Conservation (phyloP, 2,329 filamentous ascomycete species). For the Claviceps sp. region DNA sequence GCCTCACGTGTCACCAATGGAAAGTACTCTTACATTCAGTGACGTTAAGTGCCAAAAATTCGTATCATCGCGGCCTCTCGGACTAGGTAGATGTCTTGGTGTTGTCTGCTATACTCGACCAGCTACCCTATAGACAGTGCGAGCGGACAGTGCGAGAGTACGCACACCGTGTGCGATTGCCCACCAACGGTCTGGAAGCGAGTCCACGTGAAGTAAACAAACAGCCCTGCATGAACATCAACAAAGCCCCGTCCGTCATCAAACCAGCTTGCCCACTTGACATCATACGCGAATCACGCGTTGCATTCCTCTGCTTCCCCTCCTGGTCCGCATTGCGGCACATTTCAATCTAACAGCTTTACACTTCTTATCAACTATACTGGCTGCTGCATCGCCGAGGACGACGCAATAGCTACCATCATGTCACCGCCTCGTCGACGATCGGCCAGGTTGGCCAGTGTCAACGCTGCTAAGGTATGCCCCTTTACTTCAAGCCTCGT, state of each 20-base stretch:
- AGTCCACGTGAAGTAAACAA: slow-evolving; percentile 14
- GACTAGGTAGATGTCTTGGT: too few species aligned
- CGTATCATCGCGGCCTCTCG: too few species aligned
- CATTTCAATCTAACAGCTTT: background rate
- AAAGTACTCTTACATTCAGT: too few species aligned
- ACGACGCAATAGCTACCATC: slow-evolving; percentile 5
- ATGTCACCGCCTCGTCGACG: slow-evolving; percentile 31
- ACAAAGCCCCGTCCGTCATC: slow-evolving; percentile 5
- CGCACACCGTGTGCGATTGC: background rate
- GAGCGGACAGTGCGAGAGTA: accelerated
- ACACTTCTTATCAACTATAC: background rate
- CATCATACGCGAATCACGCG: slow-evolving; percentile 6
- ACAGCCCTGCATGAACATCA: slow-evolving; percentile 11
- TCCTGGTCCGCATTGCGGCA: slow-evolving; percentile 3
- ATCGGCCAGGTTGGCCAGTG: slow-evolving; percentile 29
- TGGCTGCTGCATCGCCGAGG: background rate
- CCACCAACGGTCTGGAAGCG: slow-evolving; percentile 1
- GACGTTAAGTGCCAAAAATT: too few species aligned
- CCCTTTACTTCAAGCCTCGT: slow-evolving; percentile 5
- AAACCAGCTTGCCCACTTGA: slow-evolving; percentile 4
- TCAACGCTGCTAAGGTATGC: slow-evolving; percentile 24
- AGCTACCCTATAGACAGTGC: background rate
- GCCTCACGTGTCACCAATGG: too few species aligned
- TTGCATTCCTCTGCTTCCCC: slow-evolving; percentile 6
- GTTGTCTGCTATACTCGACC: background rate